These are phyloP conservation scores for Backusella sp. DNA, from an alignment of 192 early-diverging fungal genomes.

Conservation along the genomic window DNA sequence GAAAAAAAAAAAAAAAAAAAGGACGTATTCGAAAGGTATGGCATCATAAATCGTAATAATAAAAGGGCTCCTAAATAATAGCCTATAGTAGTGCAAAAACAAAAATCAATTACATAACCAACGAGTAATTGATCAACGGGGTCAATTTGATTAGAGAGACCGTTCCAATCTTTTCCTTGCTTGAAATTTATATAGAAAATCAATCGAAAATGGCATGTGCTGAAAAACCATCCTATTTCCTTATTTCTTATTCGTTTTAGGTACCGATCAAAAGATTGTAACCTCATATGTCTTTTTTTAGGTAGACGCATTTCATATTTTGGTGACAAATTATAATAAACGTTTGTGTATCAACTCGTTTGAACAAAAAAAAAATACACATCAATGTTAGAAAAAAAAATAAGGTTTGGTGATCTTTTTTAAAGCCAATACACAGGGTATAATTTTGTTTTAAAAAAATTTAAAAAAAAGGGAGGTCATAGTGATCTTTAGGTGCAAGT, in stretches of 20 bases:
- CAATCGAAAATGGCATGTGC: neutral
- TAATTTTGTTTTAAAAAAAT: neutral
- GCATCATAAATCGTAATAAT: neutral
- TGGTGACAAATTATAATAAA: neutral
- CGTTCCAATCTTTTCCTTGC: neutral
- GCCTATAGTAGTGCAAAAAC: neutral
- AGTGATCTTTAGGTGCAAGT: neutral
- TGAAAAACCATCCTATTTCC: neutral
- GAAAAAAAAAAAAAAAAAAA: neutral
- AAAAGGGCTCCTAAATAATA: neutral
- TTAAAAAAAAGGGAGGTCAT: neutral
- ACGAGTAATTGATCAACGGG: neutral
- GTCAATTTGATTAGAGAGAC: neutral
- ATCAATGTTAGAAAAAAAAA: neutral
- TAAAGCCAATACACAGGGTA: neutral
- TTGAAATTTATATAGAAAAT: neutral
- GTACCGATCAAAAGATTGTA: neutral
- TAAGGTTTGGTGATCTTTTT: neutral
- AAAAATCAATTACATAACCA: neutral
- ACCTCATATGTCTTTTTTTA: neutral
- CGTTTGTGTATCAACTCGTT: neutral
- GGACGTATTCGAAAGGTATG: neutral
- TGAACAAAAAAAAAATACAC: neutral
- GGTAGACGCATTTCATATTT: neutral
- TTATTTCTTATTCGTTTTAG: neutral